A percentile compares a stretch with the other conserved stretches of the same genome.
These are phyloP conservation scores for Conringia planisiliqua DNA, from an alignment of 345 rosid species.

Conservation along the genomic window DNA sequence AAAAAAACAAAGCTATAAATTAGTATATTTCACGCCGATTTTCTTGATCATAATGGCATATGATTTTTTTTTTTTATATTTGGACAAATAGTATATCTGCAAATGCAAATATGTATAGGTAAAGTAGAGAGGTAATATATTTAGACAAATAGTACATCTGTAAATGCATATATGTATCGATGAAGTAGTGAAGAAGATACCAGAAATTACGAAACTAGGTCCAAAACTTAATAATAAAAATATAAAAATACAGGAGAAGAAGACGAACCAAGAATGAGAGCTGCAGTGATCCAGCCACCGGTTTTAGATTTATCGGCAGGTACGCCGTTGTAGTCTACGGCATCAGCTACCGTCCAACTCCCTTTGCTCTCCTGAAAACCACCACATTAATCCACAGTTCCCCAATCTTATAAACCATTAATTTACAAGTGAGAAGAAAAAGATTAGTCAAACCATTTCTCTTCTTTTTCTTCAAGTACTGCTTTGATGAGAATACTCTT, in stretches of 20 bases:
- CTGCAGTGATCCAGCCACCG: constrained; percentile 68
- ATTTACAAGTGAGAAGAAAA: neutral
- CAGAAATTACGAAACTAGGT: constrained; percentile 27
- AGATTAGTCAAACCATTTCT: constrained; percentile 22
- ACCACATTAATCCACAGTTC: constrained; percentile 9
- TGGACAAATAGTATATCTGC: neutral
- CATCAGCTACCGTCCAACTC: constrained; percentile 43
- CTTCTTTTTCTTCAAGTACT: neutral
- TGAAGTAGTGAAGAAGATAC: neutral
- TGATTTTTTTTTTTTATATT: too few species aligned
- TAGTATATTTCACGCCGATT: neutral
- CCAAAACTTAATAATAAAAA: neutral
- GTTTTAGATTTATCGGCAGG: constrained; percentile 62
- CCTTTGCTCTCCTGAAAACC: constrained; percentile 43
- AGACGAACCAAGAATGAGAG: constrained; percentile 58
- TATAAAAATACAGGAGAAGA: neutral
- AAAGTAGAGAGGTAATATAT: neutral
- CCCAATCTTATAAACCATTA: constrained; percentile 3
- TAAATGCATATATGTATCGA: neutral
- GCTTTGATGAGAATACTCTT: neutral
- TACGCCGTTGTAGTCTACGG: constrained; percentile 50
- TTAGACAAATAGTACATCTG: neutral
- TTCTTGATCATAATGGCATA: neutral
- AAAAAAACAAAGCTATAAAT: too few species aligned
- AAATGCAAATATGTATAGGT: neutral